Percentiles rank a stretch among this genome's conserved stretches.
These are phyloP conservation scores for Corynespora cassiicola DNA, from an alignment of 2,329 filamentous ascomycete species.

Conservation along the genomic window DNA sequence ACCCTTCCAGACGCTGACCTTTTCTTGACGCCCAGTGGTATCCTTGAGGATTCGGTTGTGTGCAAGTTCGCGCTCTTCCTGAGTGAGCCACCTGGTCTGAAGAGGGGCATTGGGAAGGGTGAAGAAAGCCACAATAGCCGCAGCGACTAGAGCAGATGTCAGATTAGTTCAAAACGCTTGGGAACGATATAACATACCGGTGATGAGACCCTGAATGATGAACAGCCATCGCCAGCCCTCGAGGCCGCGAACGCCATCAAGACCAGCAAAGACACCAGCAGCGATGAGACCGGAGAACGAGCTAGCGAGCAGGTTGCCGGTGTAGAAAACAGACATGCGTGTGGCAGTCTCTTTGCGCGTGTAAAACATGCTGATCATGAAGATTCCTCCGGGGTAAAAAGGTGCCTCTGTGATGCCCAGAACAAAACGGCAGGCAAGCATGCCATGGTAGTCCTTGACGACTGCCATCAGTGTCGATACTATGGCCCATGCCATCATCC, in stretches of 20 bases:
- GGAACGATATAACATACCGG: conserved; percentile 23
- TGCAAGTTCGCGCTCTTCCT: conserved; percentile 48
- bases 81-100: conserved; percentile 51
- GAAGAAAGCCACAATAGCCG: conserved; percentile 24
- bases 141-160: no score
- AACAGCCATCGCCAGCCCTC: conserved; percentile 53
- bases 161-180: not conserved
- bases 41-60: conserved; percentile 47
- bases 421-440: conserved; percentile 28
- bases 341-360: conserved; percentile 43
- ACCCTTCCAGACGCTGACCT: conserved; percentile 20
- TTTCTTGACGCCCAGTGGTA: conserved; percentile 45
- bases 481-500: conserved; percentile 43
- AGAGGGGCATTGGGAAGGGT: conserved; percentile 30
- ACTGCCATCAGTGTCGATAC: conserved; percentile 36
- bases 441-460: conserved; percentile 37
- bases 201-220: conserved; percentile 48
- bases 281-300: conserved; percentile 52
- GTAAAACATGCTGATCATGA: conserved; percentile 45
- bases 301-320: conserved; percentile 47
- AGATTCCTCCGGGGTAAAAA: conserved; percentile 42
- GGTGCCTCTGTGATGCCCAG: conserved; percentile 36
- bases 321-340: conserved; percentile 43
- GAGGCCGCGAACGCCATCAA: conserved; percentile 49
- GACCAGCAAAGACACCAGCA: conserved; percentile 38